Conservation (phyloP, 768 basidiomycete genomes). For the Lenzites betulinus region DNA sequence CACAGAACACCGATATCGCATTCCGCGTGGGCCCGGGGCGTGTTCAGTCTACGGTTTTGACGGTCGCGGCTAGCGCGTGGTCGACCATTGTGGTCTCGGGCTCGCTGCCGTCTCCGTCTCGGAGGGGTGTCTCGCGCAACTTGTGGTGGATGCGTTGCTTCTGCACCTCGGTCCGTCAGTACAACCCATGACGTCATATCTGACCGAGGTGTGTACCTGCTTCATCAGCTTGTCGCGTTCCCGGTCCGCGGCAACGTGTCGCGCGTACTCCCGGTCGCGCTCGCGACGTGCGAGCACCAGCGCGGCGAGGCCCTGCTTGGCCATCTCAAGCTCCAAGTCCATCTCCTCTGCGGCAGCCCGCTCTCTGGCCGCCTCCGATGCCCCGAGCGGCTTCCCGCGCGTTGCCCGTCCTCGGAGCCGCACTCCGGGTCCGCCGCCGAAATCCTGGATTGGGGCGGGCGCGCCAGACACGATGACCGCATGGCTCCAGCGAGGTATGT, state of each 20-base stretch:
- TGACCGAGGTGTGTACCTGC: conserved; percentile 13
- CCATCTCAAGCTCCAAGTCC: conserved; percentile 2
- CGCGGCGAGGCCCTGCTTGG: conserved; percentile 17
- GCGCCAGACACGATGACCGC: background rate
- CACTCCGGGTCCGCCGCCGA: background rate
- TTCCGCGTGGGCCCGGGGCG: background rate
- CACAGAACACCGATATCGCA: no score
- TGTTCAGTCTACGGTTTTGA: background rate
- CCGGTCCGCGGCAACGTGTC: conserved; percentile 16
- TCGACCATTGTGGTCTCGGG: conserved; percentile 21
- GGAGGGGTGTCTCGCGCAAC: conserved; percentile 2
- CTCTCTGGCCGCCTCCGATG: conserved; percentile 7
- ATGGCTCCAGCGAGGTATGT: conserved; percentile 6
- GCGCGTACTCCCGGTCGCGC: conserved; percentile 25
- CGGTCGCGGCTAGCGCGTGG: background rate
- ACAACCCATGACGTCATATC: conserved; percentile 3
- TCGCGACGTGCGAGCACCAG: conserved; percentile 26
- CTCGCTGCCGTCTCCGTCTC: conserved; percentile 14
- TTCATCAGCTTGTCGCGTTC: conserved; percentile 17
- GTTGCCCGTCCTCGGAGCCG: conserved; percentile 15
- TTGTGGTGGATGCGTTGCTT: conserved; percentile 14
- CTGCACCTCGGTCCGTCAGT: conserved; percentile 4
- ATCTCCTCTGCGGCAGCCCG: conserved; percentile 7
- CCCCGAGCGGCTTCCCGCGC: conserved; percentile 13
- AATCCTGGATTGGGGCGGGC: background rate